Base-by-base conservation (phyloP, 164 flowering plant species). In the Vitis vinifera region DNA sequence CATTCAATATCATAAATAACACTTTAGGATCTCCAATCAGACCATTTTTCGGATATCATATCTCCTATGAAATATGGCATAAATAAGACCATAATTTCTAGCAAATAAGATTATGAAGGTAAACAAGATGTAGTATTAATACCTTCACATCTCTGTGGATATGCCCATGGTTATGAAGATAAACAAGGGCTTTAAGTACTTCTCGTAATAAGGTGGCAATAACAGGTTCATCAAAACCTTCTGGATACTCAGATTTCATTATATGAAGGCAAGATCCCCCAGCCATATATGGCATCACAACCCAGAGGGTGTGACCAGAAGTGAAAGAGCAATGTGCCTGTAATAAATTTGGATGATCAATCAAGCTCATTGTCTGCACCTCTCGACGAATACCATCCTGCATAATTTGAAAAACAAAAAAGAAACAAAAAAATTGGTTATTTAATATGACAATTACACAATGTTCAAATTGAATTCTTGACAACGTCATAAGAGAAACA, bases 61-160 rank as follows among this genome's bases (percentile, higher is more conserved):
- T 37, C 3, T 37, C 44, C 44, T 37, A 37, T 37, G 44, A 37
- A 37, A 37, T 6, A 37, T 37, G 44, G 44, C 44, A 37, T 37
- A 37, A 37, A 37, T 37, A 37, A 37, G 6, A 6, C 44, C 44
- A 37, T 37, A 37, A 37, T 37, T 37, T 37, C 7, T 0, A 37
- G 44, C 4, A 37, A 37, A 37, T 37, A 37, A 37, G 44, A 37
- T 37, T 4, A 37, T 6, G 7, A 4, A 37, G 44, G 2, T 37
- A 37, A 23, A 37, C 44, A 63, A 17, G 44, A 44, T 27, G 44
- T 37, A 6, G 44, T 37, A 37, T 37, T 37, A 11, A 63, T 85
- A 95, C 99, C 97, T 95, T 95, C 65, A 95, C 97, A 77, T 95
- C 99, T 78, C 99, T 87, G 73, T 93, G 98, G 59, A 96, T 96